A percentile compares a stretch with the other conserved stretches of the same genome.
These are phyloP conservation scores for Tinospora cordifolia DNA, from an alignment of 164 flowering plant species.

Conservation along the genomic window DNA sequence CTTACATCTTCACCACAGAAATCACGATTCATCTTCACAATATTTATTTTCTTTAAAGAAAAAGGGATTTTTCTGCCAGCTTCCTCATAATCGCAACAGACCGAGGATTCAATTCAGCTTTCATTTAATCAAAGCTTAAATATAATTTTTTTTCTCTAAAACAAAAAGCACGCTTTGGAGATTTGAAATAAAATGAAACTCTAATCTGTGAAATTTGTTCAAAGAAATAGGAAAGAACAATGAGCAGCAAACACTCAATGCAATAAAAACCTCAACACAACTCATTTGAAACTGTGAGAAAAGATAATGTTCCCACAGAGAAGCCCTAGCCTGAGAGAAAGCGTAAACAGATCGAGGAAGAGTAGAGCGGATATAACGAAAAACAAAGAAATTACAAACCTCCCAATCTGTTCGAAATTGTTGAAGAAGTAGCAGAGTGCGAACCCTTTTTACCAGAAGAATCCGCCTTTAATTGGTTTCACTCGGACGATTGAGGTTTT, in stretches of 20 bases:
- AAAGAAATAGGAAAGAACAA: background rate
- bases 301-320: background rate
- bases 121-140: background rate
- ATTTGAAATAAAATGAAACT: too few relatives aligned
- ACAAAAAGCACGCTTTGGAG: background rate
- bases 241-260: background rate
- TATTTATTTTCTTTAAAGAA: background rate
- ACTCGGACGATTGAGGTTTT: background rate
- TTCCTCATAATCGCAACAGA: background rate
- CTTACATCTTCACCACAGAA: background rate
- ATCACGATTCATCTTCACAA: background rate
- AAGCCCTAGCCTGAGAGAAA: background rate
- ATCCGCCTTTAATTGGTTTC: too few relatives aligned
- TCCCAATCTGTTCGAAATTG: background rate
- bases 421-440: background rate
- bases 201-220: too few relatives aligned
- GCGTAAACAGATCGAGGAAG: background rate
- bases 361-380: too few relatives aligned
- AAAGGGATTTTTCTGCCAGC: background rate
- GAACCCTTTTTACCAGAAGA: too few relatives aligned
- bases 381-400: background rate
- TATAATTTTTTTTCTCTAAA: too few relatives aligned
- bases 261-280: background rate
- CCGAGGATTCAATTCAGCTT: background rate
- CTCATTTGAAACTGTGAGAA: too few relatives aligned